Base-by-base conservation (phyloP, 2,329 filamentous ascomycete genomes). In the Cytospora mali region DNA sequence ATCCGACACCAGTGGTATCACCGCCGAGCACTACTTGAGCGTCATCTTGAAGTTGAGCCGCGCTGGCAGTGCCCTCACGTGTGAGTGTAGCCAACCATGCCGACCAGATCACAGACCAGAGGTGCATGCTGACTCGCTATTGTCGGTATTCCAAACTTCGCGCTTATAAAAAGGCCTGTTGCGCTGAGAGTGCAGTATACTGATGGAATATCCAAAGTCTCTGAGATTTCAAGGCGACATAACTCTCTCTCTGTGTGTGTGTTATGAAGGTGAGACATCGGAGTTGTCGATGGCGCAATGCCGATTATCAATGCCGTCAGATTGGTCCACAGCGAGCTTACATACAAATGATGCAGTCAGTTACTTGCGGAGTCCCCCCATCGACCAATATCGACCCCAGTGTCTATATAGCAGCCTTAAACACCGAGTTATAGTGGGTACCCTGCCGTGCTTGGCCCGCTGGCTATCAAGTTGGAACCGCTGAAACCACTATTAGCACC, bases 11-110 rank as follows among this genome's bases (percentile, higher is more conserved):
- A 1, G 46, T 11, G 14, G 18, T n/a, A 2, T 18, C 13, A 14
- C 25, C 61, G 11, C 50, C 53, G 35, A 65, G 39, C 18, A 63
- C 55, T 9, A 56, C 46, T n/a, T 65, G 63, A 10, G 11, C 16
- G 42, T 60, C 39, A 16, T 60, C 52, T 16, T 54, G 52, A 14
- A n/a, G 35, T 3, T 29, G 23, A 23, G 42, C 39, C 25, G 63
- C 61, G 27, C 42, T 21, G n/a, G 53, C 55, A 27, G 50, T 53
- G 23, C 35, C 49, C 25, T 33, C 50, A 28, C 28, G 39, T 10
- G 50, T 55, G 11, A 60, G 28, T 4, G 29, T 56, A 16, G 49
- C 53, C 27, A 63, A 42, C 60, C 39, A 49, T 14, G 56, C 61
- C 18, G 61, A 46, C 53, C 61, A 60, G 2, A 56, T 25, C 3